A percentile compares a stretch with the other conserved stretches of the same genome.
Conservation (phyloP, 257 asterid genomes). For the Rehmannia glutinosa region DNA sequence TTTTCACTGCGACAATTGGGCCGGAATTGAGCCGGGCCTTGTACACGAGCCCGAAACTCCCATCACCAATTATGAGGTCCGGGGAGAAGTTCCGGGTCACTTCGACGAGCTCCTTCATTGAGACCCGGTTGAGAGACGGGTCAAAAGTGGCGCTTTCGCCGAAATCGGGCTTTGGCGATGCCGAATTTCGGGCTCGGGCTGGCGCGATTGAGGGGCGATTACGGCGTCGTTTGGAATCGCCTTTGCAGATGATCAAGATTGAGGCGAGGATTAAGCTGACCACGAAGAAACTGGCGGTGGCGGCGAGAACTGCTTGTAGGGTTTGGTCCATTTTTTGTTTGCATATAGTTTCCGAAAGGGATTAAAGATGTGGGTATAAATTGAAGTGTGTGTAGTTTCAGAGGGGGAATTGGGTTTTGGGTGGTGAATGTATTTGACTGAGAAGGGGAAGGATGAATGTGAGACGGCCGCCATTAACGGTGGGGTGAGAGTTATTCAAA, state of each 20-base stretch:
- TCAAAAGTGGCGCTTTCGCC: slow-evolving; percentile 67
- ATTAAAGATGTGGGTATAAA: too few species aligned
- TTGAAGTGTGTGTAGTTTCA: not conserved
- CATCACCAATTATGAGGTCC: slow-evolving; percentile 81
- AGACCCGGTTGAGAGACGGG: slow-evolving; percentile 43
- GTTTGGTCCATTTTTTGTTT: slow-evolving; percentile 25
- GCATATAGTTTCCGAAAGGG: slow-evolving; percentile 1
- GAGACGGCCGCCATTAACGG: slow-evolving; percentile 62
- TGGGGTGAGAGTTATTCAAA: slow-evolving; percentile 18
- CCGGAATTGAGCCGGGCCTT: slow-evolving; percentile 73
- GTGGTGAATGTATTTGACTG: not conserved
- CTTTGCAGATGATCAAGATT: slow-evolving; percentile 35
- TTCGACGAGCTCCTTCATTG: slow-evolving; percentile 65
- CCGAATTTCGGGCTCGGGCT: slow-evolving; percentile 16
- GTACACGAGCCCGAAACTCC: slow-evolving; percentile 85
- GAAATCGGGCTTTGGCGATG: slow-evolving; percentile 11
- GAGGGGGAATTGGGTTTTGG: too few species aligned
- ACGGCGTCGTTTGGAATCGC: slow-evolving; percentile 28
- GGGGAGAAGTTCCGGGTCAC: slow-evolving; percentile 68
- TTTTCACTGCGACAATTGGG: slow-evolving; percentile 62
- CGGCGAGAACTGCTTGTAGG: slow-evolving; percentile 53
- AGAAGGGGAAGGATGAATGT: not conserved
- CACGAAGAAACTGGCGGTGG: slow-evolving; percentile 43
- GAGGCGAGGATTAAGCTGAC: slow-evolving; percentile 40
- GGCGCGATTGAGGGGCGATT: slow-evolving; percentile 12